Percentiles rank a stretch among this genome's conserved stretches.
phyloP scores from a whole-genome alignment of 208 protist genomes.

The Leptomonas pyrrhocoris region DNA sequence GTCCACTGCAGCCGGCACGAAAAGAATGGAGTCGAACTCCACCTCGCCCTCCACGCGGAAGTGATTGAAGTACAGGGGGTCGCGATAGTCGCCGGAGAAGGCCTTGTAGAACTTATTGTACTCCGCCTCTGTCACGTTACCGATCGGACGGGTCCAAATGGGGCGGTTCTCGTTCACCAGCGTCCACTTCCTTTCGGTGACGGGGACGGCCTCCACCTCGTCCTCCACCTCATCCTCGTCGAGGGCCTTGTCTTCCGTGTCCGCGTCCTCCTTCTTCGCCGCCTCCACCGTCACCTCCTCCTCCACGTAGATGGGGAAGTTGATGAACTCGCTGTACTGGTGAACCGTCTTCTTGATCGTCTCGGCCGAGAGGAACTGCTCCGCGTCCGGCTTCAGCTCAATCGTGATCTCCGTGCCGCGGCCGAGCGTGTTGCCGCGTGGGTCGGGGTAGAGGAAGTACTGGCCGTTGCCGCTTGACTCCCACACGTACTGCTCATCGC shows the following conservation, averaged over 20 bases:
- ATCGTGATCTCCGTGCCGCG: slow-evolving; percentile 97
- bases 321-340: slow-evolving; percentile 99
- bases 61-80: slow-evolving; percentile 96
- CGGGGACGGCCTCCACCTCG: slow-evolving; percentile 59
- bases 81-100: slow-evolving; percentile 93
- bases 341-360: slow-evolving; percentile 94
- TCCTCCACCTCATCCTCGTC: slow-evolving; percentile 52
- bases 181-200: slow-evolving; percentile 90
- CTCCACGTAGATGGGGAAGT: slow-evolving; percentile 98
- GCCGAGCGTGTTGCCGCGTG: slow-evolving; percentile 94
- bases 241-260: slow-evolving; percentile 77
- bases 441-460: slow-evolving; percentile 96
- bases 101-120: slow-evolving; percentile 99
- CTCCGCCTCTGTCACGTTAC: slow-evolving; percentile 98
- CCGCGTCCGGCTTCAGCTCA: slow-evolving; percentile 96
- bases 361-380: slow-evolving; percentile 95
- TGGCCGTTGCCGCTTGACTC: slow-evolving; percentile 94
- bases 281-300: slow-evolving; percentile 89
- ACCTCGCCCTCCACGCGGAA: slow-evolving; percentile 98
- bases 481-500: slow-evolving; percentile 98
- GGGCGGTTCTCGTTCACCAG: slow-evolving; percentile 98
- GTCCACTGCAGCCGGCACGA: slow-evolving; percentile 94
- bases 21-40: slow-evolving; percentile 98
- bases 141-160: slow-evolving; percentile 97
- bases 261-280: slow-evolving; percentile 36